These are phyloP conservation scores for Bombardia bombarda DNA, from an alignment of 495 filamentous ascomycete genomes.

Conservation along the genomic window DNA sequence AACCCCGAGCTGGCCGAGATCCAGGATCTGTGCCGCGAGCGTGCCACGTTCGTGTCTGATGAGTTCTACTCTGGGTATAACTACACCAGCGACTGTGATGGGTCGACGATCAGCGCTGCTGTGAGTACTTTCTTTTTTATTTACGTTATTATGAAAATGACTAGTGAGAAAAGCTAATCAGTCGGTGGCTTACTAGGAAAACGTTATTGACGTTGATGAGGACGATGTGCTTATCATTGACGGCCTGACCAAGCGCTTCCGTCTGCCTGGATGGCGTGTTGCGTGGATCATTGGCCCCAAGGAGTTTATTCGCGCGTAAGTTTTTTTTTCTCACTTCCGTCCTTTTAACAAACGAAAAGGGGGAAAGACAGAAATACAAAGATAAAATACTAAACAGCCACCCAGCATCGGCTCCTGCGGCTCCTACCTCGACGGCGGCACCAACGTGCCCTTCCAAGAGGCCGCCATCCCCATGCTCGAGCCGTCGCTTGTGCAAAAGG, in stretches of 20 bases:
- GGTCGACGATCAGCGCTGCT: constrained; percentile 76
- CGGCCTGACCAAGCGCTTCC: constrained; percentile 93
- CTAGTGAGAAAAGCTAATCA: too few species aligned
- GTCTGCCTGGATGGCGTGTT: constrained; percentile 92
- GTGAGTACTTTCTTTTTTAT: constrained; percentile 6
- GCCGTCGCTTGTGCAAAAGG: constrained; percentile 64
- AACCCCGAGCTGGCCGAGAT: constrained; percentile 79
- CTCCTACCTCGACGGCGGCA: constrained; percentile 91
- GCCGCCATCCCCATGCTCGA: constrained; percentile 89
- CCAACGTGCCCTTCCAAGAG: constrained; percentile 92
- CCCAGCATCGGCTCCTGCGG: constrained; percentile 74
- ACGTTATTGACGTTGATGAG: constrained; percentile 63
- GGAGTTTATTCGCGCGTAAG: constrained; percentile 81
- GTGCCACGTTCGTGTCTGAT: constrained; percentile 86
- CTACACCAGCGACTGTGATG: constrained; percentile 86
- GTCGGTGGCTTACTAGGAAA: too few species aligned
- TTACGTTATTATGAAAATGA: background rate
- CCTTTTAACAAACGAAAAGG: background rate
- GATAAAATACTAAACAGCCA: too few species aligned
- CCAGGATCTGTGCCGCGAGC: constrained; percentile 84
- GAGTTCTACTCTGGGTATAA: constrained; percentile 98
- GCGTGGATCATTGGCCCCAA: constrained; percentile 95
- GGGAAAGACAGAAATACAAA: too few species aligned
- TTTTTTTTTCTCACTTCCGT: background rate
- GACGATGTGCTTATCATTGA: constrained; percentile 86